phyloP scores from a whole-genome alignment of 2,329 filamentous ascomycete genomes.

The Penicillium decumbens region DNA sequence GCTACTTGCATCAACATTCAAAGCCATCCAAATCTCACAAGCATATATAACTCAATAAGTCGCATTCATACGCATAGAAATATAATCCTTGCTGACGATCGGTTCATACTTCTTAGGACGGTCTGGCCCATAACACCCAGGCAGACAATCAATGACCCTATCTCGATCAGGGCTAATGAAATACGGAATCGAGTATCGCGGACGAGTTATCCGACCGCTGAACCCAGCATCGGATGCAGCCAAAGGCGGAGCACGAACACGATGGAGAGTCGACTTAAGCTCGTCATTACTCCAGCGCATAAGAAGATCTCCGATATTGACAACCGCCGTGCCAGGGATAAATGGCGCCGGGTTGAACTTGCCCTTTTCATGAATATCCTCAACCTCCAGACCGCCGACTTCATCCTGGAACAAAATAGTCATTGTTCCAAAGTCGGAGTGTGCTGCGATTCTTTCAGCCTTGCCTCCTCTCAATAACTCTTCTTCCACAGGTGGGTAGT shows the following conservation, averaged over 20 bases:
- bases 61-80: constrained; percentile 4
- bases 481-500: constrained; percentile 12
- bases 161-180: constrained; percentile 5
- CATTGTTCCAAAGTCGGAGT: constrained; percentile 16
- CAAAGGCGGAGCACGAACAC: constrained; percentile 3
- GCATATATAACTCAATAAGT: neutral
- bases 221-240: neutral
- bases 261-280: constrained; percentile 6
- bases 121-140: constrained; percentile 1
- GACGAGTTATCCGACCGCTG: neutral
- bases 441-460: constrained; percentile 9
- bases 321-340: constrained; percentile 1
- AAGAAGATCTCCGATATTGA: constrained; percentile 6
- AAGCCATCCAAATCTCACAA: too few species aligned
- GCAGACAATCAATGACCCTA: constrained; percentile 3
- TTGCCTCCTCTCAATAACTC: neutral
- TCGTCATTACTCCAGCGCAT: constrained; percentile 11
- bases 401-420: constrained; percentile 17
- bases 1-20: too few species aligned
- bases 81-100: constrained; percentile 3
- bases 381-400: constrained; percentile 11
- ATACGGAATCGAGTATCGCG: constrained; percentile 4
- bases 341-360: constrained; percentile 1
- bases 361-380: constrained; percentile 1
- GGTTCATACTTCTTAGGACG: constrained; percentile 3